Conservation (phyloP, 176 grass and related monocot genomes). For the Zoysia japonica region DNA sequence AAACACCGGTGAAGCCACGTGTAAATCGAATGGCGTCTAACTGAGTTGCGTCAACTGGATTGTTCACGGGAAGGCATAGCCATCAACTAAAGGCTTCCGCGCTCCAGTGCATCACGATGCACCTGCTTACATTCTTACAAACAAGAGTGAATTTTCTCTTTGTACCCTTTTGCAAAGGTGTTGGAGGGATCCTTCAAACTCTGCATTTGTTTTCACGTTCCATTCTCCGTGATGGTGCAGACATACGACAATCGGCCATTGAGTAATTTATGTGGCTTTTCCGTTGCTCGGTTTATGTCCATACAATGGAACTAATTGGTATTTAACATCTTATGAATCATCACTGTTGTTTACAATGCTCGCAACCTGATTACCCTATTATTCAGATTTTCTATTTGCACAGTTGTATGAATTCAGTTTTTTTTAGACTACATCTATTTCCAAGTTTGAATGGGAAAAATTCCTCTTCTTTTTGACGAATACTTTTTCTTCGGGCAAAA, state of each 20-base stretch:
- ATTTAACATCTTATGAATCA: conserved; percentile 6
- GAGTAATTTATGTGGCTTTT: conserved; percentile 23
- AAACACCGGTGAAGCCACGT: conserved; percentile 78
- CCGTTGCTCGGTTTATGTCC: not conserved
- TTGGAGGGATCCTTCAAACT: conserved; percentile 32
- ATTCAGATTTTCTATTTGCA: not conserved
- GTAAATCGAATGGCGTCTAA: conserved; percentile 47
- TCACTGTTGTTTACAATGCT: not conserved
- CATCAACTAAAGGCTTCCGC: not conserved
- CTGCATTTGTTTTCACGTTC: conserved; percentile 14
- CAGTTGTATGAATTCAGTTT: not conserved
- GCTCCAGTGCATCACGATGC: no score
- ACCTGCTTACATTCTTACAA: conserved; percentile 42
- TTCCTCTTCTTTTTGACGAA: no score
- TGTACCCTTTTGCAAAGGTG: conserved; percentile 24
- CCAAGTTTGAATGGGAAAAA: no score
- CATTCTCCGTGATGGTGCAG: conserved; percentile 16
- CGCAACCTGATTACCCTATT: not conserved
- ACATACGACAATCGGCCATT: conserved; percentile 20
- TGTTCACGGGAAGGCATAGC: conserved; percentile 49
- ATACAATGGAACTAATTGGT: conserved; percentile 16
- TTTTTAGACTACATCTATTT: no score
- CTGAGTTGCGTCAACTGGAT: conserved; percentile 53
- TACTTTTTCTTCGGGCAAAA: no score
- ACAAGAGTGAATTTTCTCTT: conserved; percentile 29